Evolutionary conservation across 257 asterid species (phyloP).

Genomic region (Jacaranda mimosifolia): DNA sequence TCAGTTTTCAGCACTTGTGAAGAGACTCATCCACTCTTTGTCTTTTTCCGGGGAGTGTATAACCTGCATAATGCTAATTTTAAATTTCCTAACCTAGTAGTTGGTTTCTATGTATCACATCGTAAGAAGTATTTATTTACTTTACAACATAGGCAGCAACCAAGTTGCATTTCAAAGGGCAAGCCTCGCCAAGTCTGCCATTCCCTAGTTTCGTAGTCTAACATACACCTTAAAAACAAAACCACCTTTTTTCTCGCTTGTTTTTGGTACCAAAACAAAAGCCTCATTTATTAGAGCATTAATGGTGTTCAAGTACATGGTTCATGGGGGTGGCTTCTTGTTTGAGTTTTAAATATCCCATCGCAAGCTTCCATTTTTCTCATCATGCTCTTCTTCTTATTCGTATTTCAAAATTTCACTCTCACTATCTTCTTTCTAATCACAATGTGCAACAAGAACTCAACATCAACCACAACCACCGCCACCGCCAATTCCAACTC

Average conservation of each 20-base stretch:
- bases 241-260: background rate
- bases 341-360: constrained; percentile 36
- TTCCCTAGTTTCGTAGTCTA: constrained; percentile 28
- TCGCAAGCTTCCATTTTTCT: constrained; percentile 14
- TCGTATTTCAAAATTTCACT: constrained; percentile 18
- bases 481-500: background rate
- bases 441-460: constrained; percentile 39
- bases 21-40: too few relatives aligned
- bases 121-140: too few relatives aligned
- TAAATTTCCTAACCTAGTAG: too few relatives aligned
- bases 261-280: constrained; percentile 25
- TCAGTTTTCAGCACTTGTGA: too few relatives aligned
- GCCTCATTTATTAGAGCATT: constrained; percentile 43
- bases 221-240: constrained; percentile 15
- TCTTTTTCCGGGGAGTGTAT: too few relatives aligned
- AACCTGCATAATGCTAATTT: too few relatives aligned
- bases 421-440: background rate
- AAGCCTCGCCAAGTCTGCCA: constrained; percentile 15
- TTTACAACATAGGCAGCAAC: constrained; percentile 11
- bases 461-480: constrained; percentile 18
- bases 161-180: constrained; percentile 36
- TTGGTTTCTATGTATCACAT: too few relatives aligned
- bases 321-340: constrained; percentile 38
- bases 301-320: constrained; percentile 34
- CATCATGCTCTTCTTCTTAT: constrained; percentile 29